Evolutionary conservation across 768 basidiomycete species (phyloP), one percentile per base, ranked within the genome.

Genomic region (Hygrocybe coccinea): DNA sequence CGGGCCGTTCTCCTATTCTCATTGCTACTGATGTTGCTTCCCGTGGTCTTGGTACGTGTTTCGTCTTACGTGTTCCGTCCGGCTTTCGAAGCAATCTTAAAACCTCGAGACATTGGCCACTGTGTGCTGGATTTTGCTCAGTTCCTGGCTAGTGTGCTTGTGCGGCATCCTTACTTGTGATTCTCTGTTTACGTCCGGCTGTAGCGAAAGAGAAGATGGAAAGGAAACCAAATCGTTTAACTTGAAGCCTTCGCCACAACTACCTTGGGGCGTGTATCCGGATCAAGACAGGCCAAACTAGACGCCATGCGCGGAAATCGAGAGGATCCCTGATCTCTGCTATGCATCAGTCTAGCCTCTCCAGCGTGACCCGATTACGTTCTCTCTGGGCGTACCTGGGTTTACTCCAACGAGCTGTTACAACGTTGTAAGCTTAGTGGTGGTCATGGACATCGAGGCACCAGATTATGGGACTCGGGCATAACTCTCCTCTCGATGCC

Each of bases 1-100:
- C 92, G 54, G 94, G 97, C 65, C 89, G 94, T 60, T 94, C 91
- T 33, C 95, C 95, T 2, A 98, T 99, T 71, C 81, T 99, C 68
- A 91, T 98, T 67, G 97, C 97, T 75, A 98, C 97, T 64, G 97
- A 97, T 71, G 95, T 99, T 66, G 97, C 95, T 58, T 97, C 94
- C 69, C 95, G 95, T 85, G 95, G 95, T 83, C 85, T 99, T 69
- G 97, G 97, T 98, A 88, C 79, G 95, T 93, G 59, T 67, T 68
- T 78, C 64, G 69, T 70, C 67, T 65, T 65, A 54, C 59, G 64
- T 55, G 3, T 11, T 3, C 11, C 38, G 5, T 15, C 38, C 3
- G 38, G 44, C 22, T n/a, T 19, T 11, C 38, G 15, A 41, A 14
- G 3, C 22, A 17, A 46, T 22, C 21, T 46, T 17, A 3, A 46